Base-by-base conservation (phyloP, 345 rosid genomes). In the Brassica carinata region DNA sequence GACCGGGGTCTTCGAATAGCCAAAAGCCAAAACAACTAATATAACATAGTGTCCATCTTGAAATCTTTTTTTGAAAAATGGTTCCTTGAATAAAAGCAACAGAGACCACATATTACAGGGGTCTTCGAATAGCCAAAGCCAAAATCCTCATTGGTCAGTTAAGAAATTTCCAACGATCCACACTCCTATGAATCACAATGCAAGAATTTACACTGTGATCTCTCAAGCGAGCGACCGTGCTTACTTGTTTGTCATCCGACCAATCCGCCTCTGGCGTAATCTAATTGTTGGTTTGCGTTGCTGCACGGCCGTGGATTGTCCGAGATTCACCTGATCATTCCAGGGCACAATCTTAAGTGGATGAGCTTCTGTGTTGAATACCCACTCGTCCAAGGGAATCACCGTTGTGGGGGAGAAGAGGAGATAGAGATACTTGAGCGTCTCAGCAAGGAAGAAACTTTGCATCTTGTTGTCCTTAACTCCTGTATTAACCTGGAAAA, bases 351-450 rank as follows among this genome's bases (percentile, higher is more conserved):
- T 95, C 83, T 84, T 88, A 36, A 93, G 70, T 58, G 98, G 97
- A 77, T 90, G 99, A 63, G 98, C 99, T 86, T 95, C 99, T 1
- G 99, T 95, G 89, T 95, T 95, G 78, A 95, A 95, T 9, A 93
- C 99, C 99, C 98, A 93, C 74, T 95, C 97, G 19, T 95, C 98
- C 64, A 93, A 84, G 33, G 99, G 62, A 74, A 95, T 88, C 11
- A 91, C 92, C 0, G 96, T 77, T 23, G 98, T 55, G 8, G 98
- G 98, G 7, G 99, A 90, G 76, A 91, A 95, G 19, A 95, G 89
- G 45, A 95, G 99, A 78, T 95, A 93, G 0, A 93, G 84, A 83
- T 95, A 93, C 75, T 93, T 91, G 13, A 93, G 90, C 11, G 98
- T 93, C 89, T 95, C 97, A 0, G 98, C 99, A 0, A 95, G 93